phyloP scores from a whole-genome alignment of 2,329 filamentous ascomycete species.

The Colletotrichum viniferum region DNA sequence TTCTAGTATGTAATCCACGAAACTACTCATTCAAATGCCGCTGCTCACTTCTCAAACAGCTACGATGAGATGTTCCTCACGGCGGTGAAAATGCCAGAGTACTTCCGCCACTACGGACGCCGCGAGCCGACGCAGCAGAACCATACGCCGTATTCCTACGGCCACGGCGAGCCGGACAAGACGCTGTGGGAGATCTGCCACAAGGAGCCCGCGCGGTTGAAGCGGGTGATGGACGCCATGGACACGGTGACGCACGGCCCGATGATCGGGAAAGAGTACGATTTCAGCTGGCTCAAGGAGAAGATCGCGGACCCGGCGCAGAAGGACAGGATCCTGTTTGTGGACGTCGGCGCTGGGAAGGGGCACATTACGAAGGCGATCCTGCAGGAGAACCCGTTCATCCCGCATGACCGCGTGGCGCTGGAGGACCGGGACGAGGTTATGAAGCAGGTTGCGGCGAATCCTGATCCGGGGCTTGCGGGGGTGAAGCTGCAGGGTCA shows the following conservation, averaged over 20 bases:
- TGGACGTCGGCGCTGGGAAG: constrained; percentile 38
- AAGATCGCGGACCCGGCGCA: not conserved
- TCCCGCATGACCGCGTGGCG: not conserved
- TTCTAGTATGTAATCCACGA: not conserved
- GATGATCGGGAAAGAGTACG: constrained; percentile 23
- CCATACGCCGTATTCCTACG: constrained; percentile 33
- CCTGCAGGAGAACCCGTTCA: not conserved
- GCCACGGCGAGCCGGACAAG: constrained; percentile 29
- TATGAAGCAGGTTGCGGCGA: not conserved
- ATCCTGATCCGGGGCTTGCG: not conserved
- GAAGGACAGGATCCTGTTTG: constrained; percentile 24
- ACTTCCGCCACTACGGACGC: constrained; percentile 26
- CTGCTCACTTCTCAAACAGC: rapidly evolving
- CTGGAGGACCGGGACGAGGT: constrained; percentile 25
- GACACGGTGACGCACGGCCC: not conserved
- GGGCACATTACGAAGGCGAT: constrained; percentile 27
- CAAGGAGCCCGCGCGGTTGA: constrained; percentile 23
- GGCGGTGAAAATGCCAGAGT: constrained; percentile 23
- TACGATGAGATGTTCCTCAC: not conserved
- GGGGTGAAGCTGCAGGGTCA: not conserved
- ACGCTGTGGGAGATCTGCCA: constrained; percentile 35
- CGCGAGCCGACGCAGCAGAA: constrained; percentile 30
- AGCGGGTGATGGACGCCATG: constrained; percentile 26
- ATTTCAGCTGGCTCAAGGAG: constrained; percentile 31
- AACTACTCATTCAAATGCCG: no score